A percentile compares a stretch with the other conserved stretches of the same genome.
These are phyloP conservation scores for Candida xiaguanensis DNA, from an alignment of 805 yeast genomes.

Conservation along the genomic window DNA sequence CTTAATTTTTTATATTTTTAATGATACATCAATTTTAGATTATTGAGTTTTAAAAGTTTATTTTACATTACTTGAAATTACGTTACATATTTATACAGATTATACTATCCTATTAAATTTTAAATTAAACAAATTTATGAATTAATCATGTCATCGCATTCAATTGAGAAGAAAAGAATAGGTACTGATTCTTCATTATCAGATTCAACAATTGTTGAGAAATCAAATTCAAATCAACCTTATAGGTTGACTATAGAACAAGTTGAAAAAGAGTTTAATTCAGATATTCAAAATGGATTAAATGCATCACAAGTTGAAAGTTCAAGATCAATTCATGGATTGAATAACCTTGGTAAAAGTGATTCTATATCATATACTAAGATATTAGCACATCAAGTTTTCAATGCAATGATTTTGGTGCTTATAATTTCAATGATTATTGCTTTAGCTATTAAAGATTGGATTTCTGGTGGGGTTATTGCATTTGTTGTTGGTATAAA, in stretches of 20 bases:
- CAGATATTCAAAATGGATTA: constrained; percentile 50
- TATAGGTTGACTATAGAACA: constrained; percentile 28
- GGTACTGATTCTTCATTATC: constrained; percentile 8
- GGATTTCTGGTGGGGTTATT: constrained; percentile 45
- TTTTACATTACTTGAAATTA: neutral
- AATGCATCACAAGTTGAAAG: constrained; percentile 14
- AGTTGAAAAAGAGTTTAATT: constrained; percentile 34
- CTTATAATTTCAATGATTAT: constrained; percentile 34
- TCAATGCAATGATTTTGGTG: constrained; percentile 39
- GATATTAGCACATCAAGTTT: constrained; percentile 34
- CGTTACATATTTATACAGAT: neutral
- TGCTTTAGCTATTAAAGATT: constrained; percentile 35
- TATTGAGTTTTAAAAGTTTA: neutral
- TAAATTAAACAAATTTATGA: neutral
- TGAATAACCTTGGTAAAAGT: constrained; percentile 28
- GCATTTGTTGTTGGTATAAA: constrained; percentile 43
- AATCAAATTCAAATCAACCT: neutral
- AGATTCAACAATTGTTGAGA: constrained; percentile 1
- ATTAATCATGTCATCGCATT: neutral
- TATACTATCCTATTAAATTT: neutral
- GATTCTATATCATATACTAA: constrained; percentile 23
- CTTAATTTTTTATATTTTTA: neutral
- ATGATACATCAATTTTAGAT: neutral
- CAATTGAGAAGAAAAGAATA: constrained; percentile 2
- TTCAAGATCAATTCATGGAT: constrained; percentile 15